phyloP scores from a whole-genome alignment of 2,329 filamentous ascomycete species.

The Phialocephala sp. region DNA sequence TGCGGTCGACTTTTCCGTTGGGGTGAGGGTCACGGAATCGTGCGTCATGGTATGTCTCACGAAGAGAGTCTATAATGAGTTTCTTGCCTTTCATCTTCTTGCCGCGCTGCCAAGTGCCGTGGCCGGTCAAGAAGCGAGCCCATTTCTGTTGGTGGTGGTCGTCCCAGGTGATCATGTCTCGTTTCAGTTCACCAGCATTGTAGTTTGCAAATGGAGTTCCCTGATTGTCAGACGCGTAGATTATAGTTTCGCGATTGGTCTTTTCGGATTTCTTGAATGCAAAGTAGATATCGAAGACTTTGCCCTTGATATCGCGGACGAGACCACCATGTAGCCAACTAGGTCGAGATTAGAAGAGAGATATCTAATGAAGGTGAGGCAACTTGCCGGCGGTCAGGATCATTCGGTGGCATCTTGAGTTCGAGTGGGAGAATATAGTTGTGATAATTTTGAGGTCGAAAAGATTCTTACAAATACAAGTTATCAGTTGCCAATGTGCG shows the following conservation, averaged over 20 bases:
- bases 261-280: conserved; percentile 13
- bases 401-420: neutral
- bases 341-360: neutral
- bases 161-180: conserved; percentile 27
- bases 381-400: neutral
- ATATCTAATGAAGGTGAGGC: neutral
- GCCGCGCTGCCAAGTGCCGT: conserved; percentile 20
- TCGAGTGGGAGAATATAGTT: neutral
- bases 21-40: conserved; percentile 19
- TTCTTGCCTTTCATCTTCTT: conserved; percentile 11
- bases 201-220: conserved; percentile 12
- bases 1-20: conserved; percentile 15
- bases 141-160: conserved; percentile 18
- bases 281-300: conserved; percentile 24
- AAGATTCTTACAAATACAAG: neutral
- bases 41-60: conserved; percentile 13
- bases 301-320: conserved; percentile 3
- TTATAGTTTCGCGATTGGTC: conserved; percentile 5
- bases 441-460: neutral
- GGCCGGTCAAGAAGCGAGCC: conserved; percentile 6
- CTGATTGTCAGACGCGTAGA: conserved; percentile 11
- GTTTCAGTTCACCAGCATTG: conserved; percentile 20
- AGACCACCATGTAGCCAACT: conserved; percentile 31
- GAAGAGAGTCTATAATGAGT: conserved; percentile 6
- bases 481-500: neutral